Evolutionary conservation across 78 protist species (phyloP).

Genomic region (Tieghemostelium lacteum): DNA sequence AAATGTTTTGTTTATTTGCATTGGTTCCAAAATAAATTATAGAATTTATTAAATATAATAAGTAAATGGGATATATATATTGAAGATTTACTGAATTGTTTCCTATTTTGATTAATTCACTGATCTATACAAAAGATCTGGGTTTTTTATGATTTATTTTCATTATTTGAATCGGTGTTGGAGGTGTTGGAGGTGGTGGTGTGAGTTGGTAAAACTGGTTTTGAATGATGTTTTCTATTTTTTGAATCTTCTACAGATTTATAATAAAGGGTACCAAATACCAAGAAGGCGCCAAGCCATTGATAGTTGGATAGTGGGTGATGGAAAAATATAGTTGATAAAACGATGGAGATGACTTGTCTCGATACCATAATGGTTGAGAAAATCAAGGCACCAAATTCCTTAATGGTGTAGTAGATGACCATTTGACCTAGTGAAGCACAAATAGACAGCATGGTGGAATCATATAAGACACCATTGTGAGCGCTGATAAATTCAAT

Average conservation of each 20-base stretch:
- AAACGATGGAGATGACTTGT: constrained; percentile 69
- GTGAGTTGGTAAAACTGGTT: too few relatives aligned
- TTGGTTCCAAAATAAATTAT: too few relatives aligned
- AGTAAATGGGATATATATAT: too few relatives aligned
- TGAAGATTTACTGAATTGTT: too few relatives aligned
- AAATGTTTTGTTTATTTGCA: too few relatives aligned
- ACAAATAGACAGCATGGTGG: constrained; percentile 45
- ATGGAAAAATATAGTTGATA: constrained; percentile 52
- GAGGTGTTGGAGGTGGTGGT: too few relatives aligned
- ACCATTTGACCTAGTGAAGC: constrained; percentile 75
- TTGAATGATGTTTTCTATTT: constrained; percentile 10
- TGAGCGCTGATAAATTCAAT: constrained; percentile 26
- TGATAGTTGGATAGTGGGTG: constrained; percentile 71
- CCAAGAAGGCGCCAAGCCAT: constrained; percentile 74
- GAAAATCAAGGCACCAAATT: constrained; percentile 83
- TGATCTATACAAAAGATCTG: too few relatives aligned
- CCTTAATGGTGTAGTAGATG: constrained; percentile 61
- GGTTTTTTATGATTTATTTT: too few relatives aligned
- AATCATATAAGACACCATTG: constrained; percentile 29
- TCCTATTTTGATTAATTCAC: too few relatives aligned
- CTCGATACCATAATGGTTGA: constrained; percentile 70
- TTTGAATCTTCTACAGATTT: constrained; percentile 53
- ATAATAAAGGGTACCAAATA: constrained; percentile 81
- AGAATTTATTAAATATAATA: too few relatives aligned
- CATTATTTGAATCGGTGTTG: too few relatives aligned